phyloP scores from a whole-genome alignment of 2,329 filamentous ascomycete genomes.

The Bretziella fagacearum region DNA sequence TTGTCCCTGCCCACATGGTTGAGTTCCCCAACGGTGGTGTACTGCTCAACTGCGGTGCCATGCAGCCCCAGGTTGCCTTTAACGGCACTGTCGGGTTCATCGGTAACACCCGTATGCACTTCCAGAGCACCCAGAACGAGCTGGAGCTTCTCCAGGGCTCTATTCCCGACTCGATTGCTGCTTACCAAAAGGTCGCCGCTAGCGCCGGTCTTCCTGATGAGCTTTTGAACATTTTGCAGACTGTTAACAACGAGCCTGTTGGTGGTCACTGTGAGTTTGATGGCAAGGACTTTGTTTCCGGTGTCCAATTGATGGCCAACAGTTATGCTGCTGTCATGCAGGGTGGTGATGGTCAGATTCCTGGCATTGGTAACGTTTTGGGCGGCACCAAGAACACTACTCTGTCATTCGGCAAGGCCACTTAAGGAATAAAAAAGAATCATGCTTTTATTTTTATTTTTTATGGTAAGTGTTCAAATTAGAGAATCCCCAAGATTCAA shows the following conservation, averaged over 20 bases:
- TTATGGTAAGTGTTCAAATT: not conserved
- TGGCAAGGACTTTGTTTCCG: slow-evolving; percentile 33
- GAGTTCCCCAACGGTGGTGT: slow-evolving; percentile 34
- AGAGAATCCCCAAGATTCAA: not conserved
- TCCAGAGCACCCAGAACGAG: slow-evolving; percentile 37
- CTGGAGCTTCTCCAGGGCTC: slow-evolving; percentile 30
- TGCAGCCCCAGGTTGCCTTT: slow-evolving; percentile 36
- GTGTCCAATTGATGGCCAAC: slow-evolving; percentile 38
- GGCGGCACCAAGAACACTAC: slow-evolving; percentile 20
- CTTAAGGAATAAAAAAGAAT: slow-evolving; percentile 8
- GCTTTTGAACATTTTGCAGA: slow-evolving; percentile 35
- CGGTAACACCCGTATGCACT: slow-evolving; percentile 34
- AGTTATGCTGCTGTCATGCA: slow-evolving; percentile 34
- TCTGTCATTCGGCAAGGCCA: slow-evolving; percentile 6
- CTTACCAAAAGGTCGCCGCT: slow-evolving; percentile 33
- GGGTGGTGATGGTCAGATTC: slow-evolving; percentile 32
- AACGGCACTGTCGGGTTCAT: slow-evolving; percentile 26
- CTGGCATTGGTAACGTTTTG: slow-evolving; percentile 31
- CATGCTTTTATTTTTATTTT: not conserved
- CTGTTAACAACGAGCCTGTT: slow-evolving; percentile 37
- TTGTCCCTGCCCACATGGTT: slow-evolving; percentile 38
- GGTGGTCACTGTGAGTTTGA: slow-evolving; percentile 45
- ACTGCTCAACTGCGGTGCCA: slow-evolving; percentile 37
- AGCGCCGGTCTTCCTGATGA: slow-evolving; percentile 26
- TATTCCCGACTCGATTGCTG: slow-evolving; percentile 33